Evolutionary conservation across 1,139 yeast species (phyloP).

Genomic region (Yamadazyma aaseri): DNA sequence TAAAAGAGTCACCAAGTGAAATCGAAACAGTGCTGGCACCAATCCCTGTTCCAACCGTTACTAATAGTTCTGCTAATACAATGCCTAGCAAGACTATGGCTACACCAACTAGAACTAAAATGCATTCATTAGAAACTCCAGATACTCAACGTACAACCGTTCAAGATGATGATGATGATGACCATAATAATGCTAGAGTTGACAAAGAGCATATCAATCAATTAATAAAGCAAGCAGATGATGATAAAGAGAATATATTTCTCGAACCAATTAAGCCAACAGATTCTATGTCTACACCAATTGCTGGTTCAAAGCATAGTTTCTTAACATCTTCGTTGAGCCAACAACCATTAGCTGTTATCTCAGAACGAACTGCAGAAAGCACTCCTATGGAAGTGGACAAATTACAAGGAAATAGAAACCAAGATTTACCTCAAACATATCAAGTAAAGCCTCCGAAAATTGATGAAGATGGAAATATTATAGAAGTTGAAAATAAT

Average conservation of each 20-base stretch:
- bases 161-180: constrained; percentile 40
- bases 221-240: constrained; percentile 20
- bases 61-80: neutral
- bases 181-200: constrained; percentile 24
- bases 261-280: constrained; percentile 26
- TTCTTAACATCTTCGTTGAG: constrained; percentile 11
- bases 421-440: constrained; percentile 9
- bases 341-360: constrained; percentile 37
- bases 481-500: constrained; percentile 14
- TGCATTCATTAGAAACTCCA: constrained; percentile 37
- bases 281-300: constrained; percentile 36
- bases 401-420: neutral
- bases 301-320: constrained; percentile 17
- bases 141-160: constrained; percentile 49
- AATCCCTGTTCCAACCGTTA: neutral
- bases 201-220: constrained; percentile 34
- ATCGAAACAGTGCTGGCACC: neutral
- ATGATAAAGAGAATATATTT: constrained; percentile 45
- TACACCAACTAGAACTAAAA: constrained; percentile 39
- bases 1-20: constrained; percentile 1
- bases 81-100: constrained; percentile 20
- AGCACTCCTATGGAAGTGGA: constrained; percentile 25
- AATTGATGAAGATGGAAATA: constrained; percentile 31
- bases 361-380: constrained; percentile 36
- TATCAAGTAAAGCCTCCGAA: constrained; percentile 37